phyloP scores from a whole-genome alignment of 139 green algal genomes.

The Trebouxia sp. region DNA sequence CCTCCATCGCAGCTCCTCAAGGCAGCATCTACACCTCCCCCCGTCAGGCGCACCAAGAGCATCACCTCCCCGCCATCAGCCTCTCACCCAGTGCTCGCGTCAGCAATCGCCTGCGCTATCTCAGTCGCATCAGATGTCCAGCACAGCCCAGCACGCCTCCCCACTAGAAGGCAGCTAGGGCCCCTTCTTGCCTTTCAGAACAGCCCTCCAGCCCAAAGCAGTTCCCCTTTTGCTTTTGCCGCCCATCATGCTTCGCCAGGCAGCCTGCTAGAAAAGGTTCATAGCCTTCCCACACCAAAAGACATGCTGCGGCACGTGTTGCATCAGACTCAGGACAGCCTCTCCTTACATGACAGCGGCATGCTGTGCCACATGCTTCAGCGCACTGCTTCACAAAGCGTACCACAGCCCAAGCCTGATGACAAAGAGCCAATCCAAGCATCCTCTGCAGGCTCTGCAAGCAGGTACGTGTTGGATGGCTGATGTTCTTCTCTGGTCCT shows the following conservation, averaged over 20 bases:
- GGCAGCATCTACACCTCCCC: neutral
- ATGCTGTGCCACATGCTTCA: conserved; percentile 10
- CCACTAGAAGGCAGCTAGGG: neutral
- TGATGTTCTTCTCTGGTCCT: too few species aligned
- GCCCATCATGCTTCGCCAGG: neutral
- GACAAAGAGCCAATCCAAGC: neutral
- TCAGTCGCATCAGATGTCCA: neutral
- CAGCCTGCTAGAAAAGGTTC: neutral
- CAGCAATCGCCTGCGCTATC: neutral
- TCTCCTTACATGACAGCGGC: conserved; percentile 2
- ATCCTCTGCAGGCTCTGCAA: neutral
- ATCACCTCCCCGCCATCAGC: neutral
- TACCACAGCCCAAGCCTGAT: too few species aligned
- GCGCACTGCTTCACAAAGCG: neutral
- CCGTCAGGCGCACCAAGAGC: neutral
- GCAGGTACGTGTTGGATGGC: neutral
- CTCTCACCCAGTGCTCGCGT: neutral
- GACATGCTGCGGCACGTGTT: neutral
- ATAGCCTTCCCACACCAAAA: neutral
- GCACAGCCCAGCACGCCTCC: neutral
- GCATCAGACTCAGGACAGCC: neutral
- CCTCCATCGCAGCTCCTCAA: neutral
- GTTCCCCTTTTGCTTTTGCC: neutral
- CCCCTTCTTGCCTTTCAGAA: neutral
- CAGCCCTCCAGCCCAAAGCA: neutral